Conservation (phyloP, 2,329 filamentous ascomycete genomes). For the Microdochium bolleyi region DNA sequence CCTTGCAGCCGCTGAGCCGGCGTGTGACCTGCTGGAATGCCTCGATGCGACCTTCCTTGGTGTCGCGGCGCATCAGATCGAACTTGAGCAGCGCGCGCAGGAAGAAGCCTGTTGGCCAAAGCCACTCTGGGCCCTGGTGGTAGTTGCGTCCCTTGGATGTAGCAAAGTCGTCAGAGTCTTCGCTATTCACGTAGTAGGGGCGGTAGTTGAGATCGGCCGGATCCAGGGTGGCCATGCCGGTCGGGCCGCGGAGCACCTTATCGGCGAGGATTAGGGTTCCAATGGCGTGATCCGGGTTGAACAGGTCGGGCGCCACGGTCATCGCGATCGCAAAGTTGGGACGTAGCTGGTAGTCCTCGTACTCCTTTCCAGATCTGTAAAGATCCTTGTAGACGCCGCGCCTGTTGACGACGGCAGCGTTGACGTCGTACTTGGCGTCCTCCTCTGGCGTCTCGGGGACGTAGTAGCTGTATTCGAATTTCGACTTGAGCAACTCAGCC, state of each 20-base stretch:
- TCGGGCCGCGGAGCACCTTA: slow-evolving; percentile 70
- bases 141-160: slow-evolving; percentile 95
- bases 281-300: slow-evolving; percentile 70
- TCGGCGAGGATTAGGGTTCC: slow-evolving; percentile 75
- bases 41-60: slow-evolving; percentile 62
- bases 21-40: slow-evolving; percentile 92
- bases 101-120: slow-evolving; percentile 97
- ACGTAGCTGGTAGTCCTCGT: slow-evolving; percentile 94
- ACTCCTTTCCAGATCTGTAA: slow-evolving; percentile 88
- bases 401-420: slow-evolving; percentile 72
- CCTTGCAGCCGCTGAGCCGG: slow-evolving; percentile 74
- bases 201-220: slow-evolving; percentile 88
- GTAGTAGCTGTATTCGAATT: slow-evolving; percentile 91
- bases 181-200: slow-evolving; percentile 89
- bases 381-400: slow-evolving; percentile 97
- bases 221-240: slow-evolving; percentile 93
- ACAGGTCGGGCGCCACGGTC: slow-evolving; percentile 85
- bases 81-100: slow-evolving; percentile 86
- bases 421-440: slow-evolving; percentile 72
- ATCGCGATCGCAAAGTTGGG: slow-evolving; percentile 94
- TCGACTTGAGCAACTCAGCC: slow-evolving; percentile 71
- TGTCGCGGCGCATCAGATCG: slow-evolving; percentile 64
- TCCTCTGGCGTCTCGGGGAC: slow-evolving; percentile 64
- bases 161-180: slow-evolving; percentile 84
- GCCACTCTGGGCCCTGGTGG: slow-evolving; percentile 96